A percentile compares a stretch with the other conserved stretches of the same genome.
Conservation (phyloP, 1,139 yeast species). For the Kodamaea derodonti region DNA sequence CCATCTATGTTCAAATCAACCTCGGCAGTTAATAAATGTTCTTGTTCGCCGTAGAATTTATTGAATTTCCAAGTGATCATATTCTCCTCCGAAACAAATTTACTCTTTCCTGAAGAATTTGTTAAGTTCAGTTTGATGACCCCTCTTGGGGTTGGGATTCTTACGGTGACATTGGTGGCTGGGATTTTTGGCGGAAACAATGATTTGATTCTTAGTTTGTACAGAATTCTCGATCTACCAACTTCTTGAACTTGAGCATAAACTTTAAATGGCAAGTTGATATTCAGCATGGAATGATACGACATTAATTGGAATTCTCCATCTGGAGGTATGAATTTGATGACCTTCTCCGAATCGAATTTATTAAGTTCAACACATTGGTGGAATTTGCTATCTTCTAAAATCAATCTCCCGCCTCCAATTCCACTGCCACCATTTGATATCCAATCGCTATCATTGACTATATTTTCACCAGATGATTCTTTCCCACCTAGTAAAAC, state of each 20-base stretch:
- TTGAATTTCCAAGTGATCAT: constrained; percentile 66
- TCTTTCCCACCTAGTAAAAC: constrained; percentile 13
- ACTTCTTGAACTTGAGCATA: constrained; percentile 56
- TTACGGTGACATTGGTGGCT: constrained; percentile 63
- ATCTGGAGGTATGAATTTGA: constrained; percentile 84
- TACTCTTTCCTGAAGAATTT: constrained; percentile 62
- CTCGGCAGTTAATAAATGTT: constrained; percentile 51
- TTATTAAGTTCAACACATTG: constrained; percentile 74
- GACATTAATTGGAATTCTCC: constrained; percentile 88
- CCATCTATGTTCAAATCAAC: constrained; percentile 34
- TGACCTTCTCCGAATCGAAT: constrained; percentile 63
- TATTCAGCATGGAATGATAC: constrained; percentile 54
- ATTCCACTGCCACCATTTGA: not conserved
- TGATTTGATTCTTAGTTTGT: constrained; percentile 60
- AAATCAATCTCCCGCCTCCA: constrained; percentile 40
- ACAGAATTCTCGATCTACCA: constrained; percentile 49
- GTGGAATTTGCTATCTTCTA: constrained; percentile 85
- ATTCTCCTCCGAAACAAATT: constrained; percentile 64
- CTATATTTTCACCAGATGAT: not conserved
- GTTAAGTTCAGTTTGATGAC: constrained; percentile 49
- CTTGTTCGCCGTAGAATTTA: constrained; percentile 66
- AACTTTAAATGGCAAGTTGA: constrained; percentile 69
- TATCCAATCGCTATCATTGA: not conserved
- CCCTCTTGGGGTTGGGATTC: constrained; percentile 70
- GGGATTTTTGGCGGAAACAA: constrained; percentile 56